Evolutionary conservation across 2,329 filamentous ascomycete species (phyloP).

Genomic region (Aspergillus ruber): DNA sequence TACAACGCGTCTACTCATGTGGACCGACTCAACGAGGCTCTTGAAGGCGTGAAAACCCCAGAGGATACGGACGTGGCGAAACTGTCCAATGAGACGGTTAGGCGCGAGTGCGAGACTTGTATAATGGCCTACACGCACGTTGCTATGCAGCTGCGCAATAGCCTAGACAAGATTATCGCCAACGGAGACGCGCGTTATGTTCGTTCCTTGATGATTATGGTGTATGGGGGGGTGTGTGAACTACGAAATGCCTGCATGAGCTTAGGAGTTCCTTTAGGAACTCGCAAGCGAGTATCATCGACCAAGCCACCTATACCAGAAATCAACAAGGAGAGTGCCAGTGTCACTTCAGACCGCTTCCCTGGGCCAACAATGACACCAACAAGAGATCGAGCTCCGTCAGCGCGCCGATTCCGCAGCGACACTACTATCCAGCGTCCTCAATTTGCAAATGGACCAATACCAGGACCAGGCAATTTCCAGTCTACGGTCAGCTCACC

Average conservation of each 20-base stretch:
- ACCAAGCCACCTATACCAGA: conserved; percentile 24
- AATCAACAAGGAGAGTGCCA: conserved; percentile 21
- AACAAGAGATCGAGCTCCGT: conserved; percentile 40
- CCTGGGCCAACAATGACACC: conserved; percentile 35
- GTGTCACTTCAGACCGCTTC: conserved; percentile 19
- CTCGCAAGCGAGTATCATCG: conserved; percentile 21
- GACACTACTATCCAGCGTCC: conserved; percentile 47
- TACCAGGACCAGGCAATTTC: conserved; percentile 24
- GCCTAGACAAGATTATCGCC: conserved; percentile 46
- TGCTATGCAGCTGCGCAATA: conserved; percentile 43
- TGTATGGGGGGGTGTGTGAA: conserved; percentile 54
- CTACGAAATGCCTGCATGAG: conserved; percentile 53
- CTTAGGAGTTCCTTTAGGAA: conserved; percentile 40
- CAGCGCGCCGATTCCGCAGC: conserved; percentile 43
- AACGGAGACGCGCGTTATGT: conserved; percentile 52
- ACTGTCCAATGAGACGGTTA: conserved; percentile 35
- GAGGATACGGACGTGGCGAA: conserved; percentile 46
- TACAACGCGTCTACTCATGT: conserved; percentile 52
- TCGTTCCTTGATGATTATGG: conserved; percentile 52
- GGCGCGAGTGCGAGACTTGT: conserved; percentile 43
- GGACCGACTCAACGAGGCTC: conserved; percentile 50
- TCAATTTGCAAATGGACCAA: conserved; percentile 24
- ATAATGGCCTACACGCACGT: conserved; percentile 47
- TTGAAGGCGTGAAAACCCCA: conserved; percentile 45
- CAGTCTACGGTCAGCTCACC: conserved; percentile 24